Evolutionary conservation across 176 grass and related monocot genomes (phyloP), one percentile per base, ranked within the genome.

Genomic region (Avena insularis): DNA sequence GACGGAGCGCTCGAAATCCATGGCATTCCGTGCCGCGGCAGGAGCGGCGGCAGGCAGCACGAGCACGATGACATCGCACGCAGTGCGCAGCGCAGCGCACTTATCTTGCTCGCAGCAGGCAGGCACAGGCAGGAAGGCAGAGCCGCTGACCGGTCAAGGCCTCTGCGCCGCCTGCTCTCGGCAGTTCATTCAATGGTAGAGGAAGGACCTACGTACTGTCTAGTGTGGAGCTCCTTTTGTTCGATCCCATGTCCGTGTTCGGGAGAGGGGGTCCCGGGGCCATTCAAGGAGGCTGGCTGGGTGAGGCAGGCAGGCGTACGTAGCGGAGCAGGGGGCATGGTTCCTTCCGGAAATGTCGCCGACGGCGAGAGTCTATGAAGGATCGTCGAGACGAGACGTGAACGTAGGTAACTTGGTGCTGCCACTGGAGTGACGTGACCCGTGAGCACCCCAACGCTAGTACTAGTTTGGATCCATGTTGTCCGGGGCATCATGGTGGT

Each of bases 101-200:
- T 53, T 53, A 74, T 54, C 49, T 75, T 29, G 1, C n/a, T 74
- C 27, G 33, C 79, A 31, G 60, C 21, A 63, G 9, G 59, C 6
- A 19, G 58, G 54, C 5, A 75, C 21, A 63, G 9, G 59, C 6
- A 19, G 58, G 54, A 17, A 75, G 66, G 48, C 73, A 10, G 49
- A 36, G 14, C 47, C 65, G 23, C 23, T 49, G 89, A 83, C 80
- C 33, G 47, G 64, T 83, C 84, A 73, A 73, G 8, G 20, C 62
- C 61, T 70, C 40, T 43, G 69, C 13, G n/a, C 10, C 9, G 56
- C 2, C 40, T 25, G 54, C 40, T 43, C 40, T 43, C 40, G 5
- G 40, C 79, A 79, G 80, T 83, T 58, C 33, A 87, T 63, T 79
- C 74, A 74, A 27, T 79, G 79, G 83, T 48, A 76, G 66, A 71